Percentiles rank a stretch among this genome's conserved stretches.
Evolutionary conservation across 1,284 basidiomycete species (phyloP).

Genomic region (Leccinum subrobustum): DNA sequence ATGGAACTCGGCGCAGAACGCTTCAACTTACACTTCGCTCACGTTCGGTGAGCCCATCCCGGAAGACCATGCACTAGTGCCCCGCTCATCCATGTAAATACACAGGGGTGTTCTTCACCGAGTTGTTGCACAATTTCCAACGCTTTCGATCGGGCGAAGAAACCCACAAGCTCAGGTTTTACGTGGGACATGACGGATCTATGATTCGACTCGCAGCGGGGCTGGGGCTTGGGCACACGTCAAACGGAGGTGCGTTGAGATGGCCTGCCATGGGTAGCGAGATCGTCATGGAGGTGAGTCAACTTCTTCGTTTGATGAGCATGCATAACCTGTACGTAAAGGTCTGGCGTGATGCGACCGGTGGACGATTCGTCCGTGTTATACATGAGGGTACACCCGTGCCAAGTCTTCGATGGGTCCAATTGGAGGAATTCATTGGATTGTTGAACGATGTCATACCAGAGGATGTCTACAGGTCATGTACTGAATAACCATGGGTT

Average conservation of each 20-base stretch:
- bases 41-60: conserved; percentile 40
- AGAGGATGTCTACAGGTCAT: conserved; percentile 31
- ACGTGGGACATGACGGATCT: conserved; percentile 52
- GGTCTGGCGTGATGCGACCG: conserved; percentile 40
- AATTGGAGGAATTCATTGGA: conserved; percentile 38
- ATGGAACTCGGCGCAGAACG: conserved; percentile 45
- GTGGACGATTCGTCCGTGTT: conserved; percentile 42
- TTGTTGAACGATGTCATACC: conserved; percentile 41
- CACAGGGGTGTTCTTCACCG: conserved; percentile 39
- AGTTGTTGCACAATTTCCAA: conserved; percentile 35
- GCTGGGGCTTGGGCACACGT: conserved; percentile 41
- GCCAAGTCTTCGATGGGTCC: conserved; percentile 38
- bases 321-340: conserved; percentile 17
- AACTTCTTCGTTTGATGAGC: background rate
- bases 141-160: conserved; percentile 33
- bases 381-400: conserved; percentile 47
- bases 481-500: conserved; percentile 10
- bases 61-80: background rate
- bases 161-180: conserved; percentile 40
- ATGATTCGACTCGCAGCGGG: conserved; percentile 50
- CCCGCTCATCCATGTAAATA: background rate
- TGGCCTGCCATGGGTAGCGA: conserved; percentile 55
- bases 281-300: conserved; percentile 48
- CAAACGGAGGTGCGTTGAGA: conserved; percentile 34
- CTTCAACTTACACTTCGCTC: conserved; percentile 45